phyloP scores from a whole-genome alignment of 2,329 filamentous ascomycete species.

The Raffaelea arxii region DNA sequence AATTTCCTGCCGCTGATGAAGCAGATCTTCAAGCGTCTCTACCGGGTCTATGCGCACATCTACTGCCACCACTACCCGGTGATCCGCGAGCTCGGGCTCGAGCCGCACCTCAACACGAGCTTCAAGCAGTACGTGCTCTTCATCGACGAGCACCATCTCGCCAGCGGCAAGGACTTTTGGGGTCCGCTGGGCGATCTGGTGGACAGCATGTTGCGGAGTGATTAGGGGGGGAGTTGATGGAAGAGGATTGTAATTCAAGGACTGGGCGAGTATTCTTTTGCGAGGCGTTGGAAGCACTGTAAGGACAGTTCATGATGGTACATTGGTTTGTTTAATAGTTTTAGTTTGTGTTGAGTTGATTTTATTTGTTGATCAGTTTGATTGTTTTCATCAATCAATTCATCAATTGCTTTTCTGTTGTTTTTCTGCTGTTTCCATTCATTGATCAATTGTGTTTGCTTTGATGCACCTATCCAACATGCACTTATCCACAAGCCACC shows the following conservation, averaged over 20 bases:
- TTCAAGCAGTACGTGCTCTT: slow-evolving; percentile 99
- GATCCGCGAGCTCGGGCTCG: slow-evolving; percentile 85
- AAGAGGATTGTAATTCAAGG: too few relatives aligned
- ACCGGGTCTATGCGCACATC: slow-evolving; percentile 96
- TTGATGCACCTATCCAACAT: too few relatives aligned
- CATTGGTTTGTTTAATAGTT: too few relatives aligned
- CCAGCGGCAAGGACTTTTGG: slow-evolving; percentile 94
- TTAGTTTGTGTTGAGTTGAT: too few relatives aligned
- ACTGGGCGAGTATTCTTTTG: too few relatives aligned
- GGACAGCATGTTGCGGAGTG: slow-evolving; percentile 93
- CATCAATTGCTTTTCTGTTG: too few relatives aligned
- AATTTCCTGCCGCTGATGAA: slow-evolving; percentile 80
- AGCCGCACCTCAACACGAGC: slow-evolving; percentile 95
- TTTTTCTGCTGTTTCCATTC: too few relatives aligned
- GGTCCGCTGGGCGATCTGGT: slow-evolving; percentile 90
- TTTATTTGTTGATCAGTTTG: too few relatives aligned
- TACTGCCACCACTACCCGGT: slow-evolving; percentile 99
- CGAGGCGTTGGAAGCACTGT: not conserved
- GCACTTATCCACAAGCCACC: too few relatives aligned
- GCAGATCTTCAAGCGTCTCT: slow-evolving; percentile 98
- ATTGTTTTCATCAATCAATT: too few relatives aligned
- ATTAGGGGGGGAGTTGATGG: slow-evolving; percentile 37
- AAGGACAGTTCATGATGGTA: too few relatives aligned
- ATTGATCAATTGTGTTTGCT: too few relatives aligned
- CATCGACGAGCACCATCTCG: slow-evolving; percentile 89